These are phyloP conservation scores for Paramyrothecium roridum DNA, from an alignment of 2,329 filamentous ascomycete genomes.

Conservation along the genomic window DNA sequence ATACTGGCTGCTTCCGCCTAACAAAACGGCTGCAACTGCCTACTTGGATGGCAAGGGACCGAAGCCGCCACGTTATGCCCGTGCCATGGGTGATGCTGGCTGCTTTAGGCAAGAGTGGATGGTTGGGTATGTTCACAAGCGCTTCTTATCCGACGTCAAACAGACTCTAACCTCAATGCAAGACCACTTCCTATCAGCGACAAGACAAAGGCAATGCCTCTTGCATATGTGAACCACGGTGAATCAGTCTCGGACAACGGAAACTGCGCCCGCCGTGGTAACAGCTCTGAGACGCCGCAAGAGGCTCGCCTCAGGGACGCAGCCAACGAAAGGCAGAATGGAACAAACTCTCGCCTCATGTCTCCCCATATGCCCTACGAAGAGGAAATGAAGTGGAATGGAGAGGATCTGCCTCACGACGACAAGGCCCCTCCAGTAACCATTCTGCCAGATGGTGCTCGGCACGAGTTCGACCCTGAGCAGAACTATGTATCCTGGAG, in stretches of 20 bases:
- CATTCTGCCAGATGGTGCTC: slow-evolving; percentile 6
- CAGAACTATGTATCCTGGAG: slow-evolving; percentile 12
- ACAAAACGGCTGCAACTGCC: slow-evolving; percentile 42
- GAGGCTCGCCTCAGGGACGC: not conserved
- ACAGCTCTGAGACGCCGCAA: not conserved
- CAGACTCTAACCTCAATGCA: not conserved
- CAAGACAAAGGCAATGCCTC: not conserved
- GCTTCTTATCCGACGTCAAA: not conserved
- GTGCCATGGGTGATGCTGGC: slow-evolving; percentile 22
- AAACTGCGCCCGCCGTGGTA: not conserved
- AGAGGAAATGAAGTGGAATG: not conserved
- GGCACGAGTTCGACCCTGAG: slow-evolving; percentile 8
- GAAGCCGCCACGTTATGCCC: slow-evolving; percentile 37
- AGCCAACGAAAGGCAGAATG: not conserved
- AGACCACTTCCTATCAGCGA: not conserved
- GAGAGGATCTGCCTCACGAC: slow-evolving; percentile 23
- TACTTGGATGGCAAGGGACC: slow-evolving; percentile 36
- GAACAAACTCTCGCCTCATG: slow-evolving; percentile 40
- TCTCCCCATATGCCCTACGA: slow-evolving; percentile 33
- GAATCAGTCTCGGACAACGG: not conserved
- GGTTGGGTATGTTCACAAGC: slow-evolving; percentile 28
- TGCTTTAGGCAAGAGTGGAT: slow-evolving; percentile 35
- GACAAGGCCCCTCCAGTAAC: slow-evolving; percentile 7
- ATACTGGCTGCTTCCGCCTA: slow-evolving; percentile 22
- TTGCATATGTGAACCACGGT: not conserved